Percentiles rank a stretch among this genome's conserved stretches.
phyloP scores from a whole-genome alignment of 768 basidiomycete genomes.

The Phaeotremella skinneri region DNA sequence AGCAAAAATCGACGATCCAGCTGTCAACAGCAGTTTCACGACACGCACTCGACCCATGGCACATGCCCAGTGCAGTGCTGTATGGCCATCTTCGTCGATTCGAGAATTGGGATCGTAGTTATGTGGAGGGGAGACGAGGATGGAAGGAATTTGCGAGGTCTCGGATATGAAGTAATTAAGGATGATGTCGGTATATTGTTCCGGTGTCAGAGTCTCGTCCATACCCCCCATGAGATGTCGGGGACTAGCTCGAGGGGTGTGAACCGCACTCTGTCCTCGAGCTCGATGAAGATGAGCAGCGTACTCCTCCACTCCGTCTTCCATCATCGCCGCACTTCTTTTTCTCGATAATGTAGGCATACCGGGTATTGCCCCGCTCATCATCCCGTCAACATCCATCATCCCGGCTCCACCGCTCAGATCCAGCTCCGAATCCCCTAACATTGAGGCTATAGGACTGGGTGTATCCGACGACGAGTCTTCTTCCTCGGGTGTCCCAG shows the following conservation, averaged over 20 bases:
- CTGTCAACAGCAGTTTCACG: constrained; percentile 86
- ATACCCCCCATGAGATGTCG: constrained; percentile 19
- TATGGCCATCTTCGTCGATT: constrained; percentile 98
- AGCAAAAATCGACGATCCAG: constrained; percentile 94
- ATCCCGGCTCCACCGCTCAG: constrained; percentile 12
- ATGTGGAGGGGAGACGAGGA: constrained; percentile 79
- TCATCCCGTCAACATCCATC: constrained; percentile 35
- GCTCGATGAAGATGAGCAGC: constrained; percentile 21
- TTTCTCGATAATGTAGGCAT: constrained; percentile 25
- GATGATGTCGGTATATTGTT: constrained; percentile 82
- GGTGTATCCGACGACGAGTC: constrained; percentile 33
- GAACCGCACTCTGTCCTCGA: constrained; percentile 35
- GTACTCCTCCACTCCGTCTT: constrained; percentile 38
- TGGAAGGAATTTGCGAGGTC: constrained; percentile 79
- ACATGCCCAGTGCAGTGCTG: constrained; percentile 95
- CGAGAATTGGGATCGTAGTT: constrained; percentile 94
- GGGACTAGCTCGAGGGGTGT: constrained; percentile 35
- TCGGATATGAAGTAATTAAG: constrained; percentile 99
- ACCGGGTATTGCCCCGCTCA: constrained; percentile 15
- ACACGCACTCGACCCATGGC: constrained; percentile 98
- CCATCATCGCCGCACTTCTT: constrained; percentile 35
- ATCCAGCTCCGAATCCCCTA: constrained; percentile 6
- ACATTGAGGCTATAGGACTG: constrained; percentile 19
- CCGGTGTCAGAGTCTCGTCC: constrained; percentile 46
- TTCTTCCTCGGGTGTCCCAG: constrained; percentile 33